These are phyloP conservation scores for Wickerhamomyces hampshirensis DNA, from an alignment of 805 yeast genomes.

Conservation along the genomic window DNA sequence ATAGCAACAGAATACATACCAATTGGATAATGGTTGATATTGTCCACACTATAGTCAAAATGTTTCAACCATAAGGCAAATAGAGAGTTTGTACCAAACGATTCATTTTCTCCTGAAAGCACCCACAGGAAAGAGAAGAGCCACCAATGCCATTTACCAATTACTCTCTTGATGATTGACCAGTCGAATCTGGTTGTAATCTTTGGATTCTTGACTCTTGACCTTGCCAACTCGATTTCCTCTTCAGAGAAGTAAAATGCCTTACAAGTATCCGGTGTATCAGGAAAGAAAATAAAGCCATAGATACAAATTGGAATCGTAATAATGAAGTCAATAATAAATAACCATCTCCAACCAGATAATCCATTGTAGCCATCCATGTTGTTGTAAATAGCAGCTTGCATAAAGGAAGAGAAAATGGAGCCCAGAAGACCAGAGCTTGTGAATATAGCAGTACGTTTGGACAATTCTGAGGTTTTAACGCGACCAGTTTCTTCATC, in stretches of 20 bases:
- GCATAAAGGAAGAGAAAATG: conserved; percentile 53
- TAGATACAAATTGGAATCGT: conserved; percentile 54
- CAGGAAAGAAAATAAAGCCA: conserved; percentile 58
- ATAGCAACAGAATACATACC: conserved; percentile 51
- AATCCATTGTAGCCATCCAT: conserved; percentile 37
- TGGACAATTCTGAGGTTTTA: conserved; percentile 38
- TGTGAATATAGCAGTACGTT: conserved; percentile 50
- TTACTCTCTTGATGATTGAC: conserved; percentile 36
- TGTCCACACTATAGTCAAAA: conserved; percentile 35
- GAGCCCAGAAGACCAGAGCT: conserved; percentile 51
- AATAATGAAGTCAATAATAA: conserved; percentile 54
- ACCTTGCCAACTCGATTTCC: conserved; percentile 37
- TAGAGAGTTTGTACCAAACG: conserved; percentile 41
- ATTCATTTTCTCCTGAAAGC: conserved; percentile 44
- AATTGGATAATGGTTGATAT: conserved; percentile 49
- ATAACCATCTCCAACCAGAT: conserved; percentile 67
- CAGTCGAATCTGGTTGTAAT: conserved; percentile 33
- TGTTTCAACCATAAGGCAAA: conserved; percentile 44
- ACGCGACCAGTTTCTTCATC: conserved; percentile 19
- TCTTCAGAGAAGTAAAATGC: conserved; percentile 35
- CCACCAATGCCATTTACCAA: conserved; percentile 55
- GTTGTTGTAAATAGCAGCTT: conserved; percentile 44
- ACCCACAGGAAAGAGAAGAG: conserved; percentile 48
- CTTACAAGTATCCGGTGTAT: conserved; percentile 45
- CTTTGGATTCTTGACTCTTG: conserved; percentile 36